A percentile compares a stretch with the other conserved stretches of the same genome.
phyloP scores from a whole-genome alignment of 345 rosid species.

The Moricandia moricandioides region DNA sequence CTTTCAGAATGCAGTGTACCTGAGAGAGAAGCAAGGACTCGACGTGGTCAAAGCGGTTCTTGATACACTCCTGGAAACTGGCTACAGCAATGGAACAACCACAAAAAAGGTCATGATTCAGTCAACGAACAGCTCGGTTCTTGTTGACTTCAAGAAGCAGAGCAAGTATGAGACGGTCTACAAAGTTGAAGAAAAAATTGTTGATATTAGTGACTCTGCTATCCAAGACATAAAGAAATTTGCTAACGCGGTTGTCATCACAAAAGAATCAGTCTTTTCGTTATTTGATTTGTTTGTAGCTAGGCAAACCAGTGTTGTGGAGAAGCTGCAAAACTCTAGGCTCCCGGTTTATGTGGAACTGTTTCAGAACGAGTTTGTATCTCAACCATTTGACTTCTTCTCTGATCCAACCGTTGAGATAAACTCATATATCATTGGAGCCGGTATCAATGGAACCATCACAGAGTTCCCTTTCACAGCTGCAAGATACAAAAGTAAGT shows the following conservation, averaged over 20 bases:
- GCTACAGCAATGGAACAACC: conserved; percentile 20
- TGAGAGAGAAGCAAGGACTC: not conserved
- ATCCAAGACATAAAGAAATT: conserved; percentile 55
- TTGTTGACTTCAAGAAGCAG: conserved; percentile 49
- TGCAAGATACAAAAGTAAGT: conserved; percentile 73
- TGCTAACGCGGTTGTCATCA: conserved; percentile 56
- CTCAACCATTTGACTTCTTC: conserved; percentile 81
- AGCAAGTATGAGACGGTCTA: conserved; percentile 51
- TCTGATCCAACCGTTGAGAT: conserved; percentile 55
- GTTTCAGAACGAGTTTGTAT: conserved; percentile 70
- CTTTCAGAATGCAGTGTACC: not conserved
- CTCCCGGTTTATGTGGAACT: conserved; percentile 58
- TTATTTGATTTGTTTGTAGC: conserved; percentile 14
- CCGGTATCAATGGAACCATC: not conserved
- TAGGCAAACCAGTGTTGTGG: conserved; percentile 42
- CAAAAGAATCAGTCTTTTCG: conserved; percentile 52
- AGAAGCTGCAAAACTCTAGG: conserved; percentile 39
- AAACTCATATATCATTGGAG: not conserved
- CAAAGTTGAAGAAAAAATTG: conserved; percentile 51
- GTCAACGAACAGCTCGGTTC: conserved; percentile 68
- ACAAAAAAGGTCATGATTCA: conserved; percentile 58
- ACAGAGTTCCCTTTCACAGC: conserved; percentile 21
- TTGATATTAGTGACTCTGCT: conserved; percentile 41
- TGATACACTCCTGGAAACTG: not conserved
- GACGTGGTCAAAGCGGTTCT: not conserved